Percentiles rank a stretch among this genome's conserved stretches.
Evolutionary conservation across 2,329 filamentous ascomycete genomes (phyloP).

Genomic region (Fusarium gaditjirri): DNA sequence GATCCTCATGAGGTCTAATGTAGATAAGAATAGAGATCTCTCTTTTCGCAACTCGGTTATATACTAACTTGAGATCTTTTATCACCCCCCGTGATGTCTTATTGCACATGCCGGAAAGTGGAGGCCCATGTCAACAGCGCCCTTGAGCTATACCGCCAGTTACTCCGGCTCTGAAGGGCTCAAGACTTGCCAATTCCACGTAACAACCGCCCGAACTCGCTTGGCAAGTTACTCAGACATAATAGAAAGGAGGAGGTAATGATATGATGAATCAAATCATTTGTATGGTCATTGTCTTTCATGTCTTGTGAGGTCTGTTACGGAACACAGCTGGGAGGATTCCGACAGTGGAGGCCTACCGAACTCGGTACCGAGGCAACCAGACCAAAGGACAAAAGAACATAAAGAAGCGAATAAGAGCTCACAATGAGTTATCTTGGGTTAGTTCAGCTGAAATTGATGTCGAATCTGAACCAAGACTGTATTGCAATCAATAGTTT

Average conservation of each 20-base stretch:
- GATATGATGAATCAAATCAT: background rate
- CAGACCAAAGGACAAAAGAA: background rate
- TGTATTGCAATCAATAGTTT: background rate
- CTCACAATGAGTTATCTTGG: background rate
- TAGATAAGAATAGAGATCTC: background rate
- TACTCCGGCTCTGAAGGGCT: background rate
- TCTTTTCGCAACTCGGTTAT: background rate
- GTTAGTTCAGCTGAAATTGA: background rate
- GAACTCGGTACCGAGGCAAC: constrained; percentile 4
- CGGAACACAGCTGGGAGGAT: background rate
- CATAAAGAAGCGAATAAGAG: background rate
- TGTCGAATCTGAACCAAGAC: background rate
- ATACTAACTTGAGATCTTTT: background rate
- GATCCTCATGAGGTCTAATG: background rate
- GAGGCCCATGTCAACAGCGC: constrained; percentile 8
- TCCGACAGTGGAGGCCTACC: background rate
- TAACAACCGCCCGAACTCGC: background rate
- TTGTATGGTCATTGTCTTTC: background rate
- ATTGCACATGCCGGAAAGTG: constrained; percentile 23
- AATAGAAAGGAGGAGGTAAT: too few relatives aligned
- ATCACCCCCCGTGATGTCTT: background rate
- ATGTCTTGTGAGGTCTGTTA: background rate
- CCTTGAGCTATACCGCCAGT: background rate
- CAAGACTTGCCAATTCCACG: background rate
- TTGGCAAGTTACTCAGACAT: too few relatives aligned